Percentiles rank a stretch among this genome's conserved stretches.
Evolutionary conservation across 2,329 filamentous ascomycete species (phyloP).

Genomic region (Juglanconis sp.): DNA sequence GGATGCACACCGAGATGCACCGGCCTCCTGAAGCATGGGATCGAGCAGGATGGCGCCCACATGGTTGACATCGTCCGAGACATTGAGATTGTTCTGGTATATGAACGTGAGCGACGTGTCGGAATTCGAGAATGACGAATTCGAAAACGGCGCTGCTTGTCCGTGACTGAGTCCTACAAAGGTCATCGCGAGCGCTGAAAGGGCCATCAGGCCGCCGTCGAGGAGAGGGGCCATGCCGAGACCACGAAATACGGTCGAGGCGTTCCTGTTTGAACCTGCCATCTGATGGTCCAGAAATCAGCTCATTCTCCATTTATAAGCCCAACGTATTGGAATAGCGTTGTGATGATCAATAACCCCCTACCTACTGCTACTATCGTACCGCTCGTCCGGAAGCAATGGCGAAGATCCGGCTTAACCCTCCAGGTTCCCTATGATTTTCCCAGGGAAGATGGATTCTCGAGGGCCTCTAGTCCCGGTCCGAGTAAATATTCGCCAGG

Average conservation of each 20-base stretch:
- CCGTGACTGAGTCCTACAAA: not conserved
- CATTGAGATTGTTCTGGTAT: conserved; percentile 54
- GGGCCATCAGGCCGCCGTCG: not conserved
- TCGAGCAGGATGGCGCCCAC: conserved; percentile 49
- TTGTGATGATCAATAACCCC: not conserved
- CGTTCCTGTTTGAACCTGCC: not conserved
- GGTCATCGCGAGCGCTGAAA: not conserved
- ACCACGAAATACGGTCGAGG: not conserved
- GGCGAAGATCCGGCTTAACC: not conserved
- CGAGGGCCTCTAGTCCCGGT: not conserved
- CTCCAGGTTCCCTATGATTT: not conserved
- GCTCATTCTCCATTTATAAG: not conserved
- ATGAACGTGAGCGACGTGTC: conserved; percentile 46
- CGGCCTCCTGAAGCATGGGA: conserved; percentile 33
- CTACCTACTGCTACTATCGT: not conserved
- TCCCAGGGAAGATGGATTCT: not conserved
- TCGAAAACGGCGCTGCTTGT: not conserved
- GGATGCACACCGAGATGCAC: conserved; percentile 39
- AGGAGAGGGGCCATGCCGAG: conserved; percentile 2
- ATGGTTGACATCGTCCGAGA: conserved; percentile 49
- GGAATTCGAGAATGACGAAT: conserved; percentile 27
- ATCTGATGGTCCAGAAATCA: not conserved
- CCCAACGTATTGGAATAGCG: not conserved
- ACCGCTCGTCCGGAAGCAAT: not conserved
- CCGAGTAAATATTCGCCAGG: not conserved